Conservation (phyloP, 192 early-diverging fungal species). For the Linnemannia hyalina region DNA sequence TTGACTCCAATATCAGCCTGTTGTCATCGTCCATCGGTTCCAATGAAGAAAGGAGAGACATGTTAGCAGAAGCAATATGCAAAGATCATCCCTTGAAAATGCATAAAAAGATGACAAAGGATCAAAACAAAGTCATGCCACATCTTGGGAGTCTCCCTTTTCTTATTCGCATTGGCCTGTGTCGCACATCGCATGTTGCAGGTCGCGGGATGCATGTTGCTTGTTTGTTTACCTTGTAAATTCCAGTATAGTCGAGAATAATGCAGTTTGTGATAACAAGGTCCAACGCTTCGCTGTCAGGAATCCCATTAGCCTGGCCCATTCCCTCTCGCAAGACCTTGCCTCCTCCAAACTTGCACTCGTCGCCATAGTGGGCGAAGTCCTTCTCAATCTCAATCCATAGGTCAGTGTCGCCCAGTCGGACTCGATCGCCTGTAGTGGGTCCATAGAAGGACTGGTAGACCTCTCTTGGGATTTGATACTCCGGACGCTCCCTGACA, state of each 20-base stretch:
- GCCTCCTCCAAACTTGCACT: conserved; percentile 96
- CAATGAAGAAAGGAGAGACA: background rate
- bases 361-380: conserved; percentile 93
- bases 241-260: conserved; percentile 93
- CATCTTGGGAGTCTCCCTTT: no score
- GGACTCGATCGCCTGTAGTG: conserved; percentile 90
- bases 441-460: conserved; percentile 96
- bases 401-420: conserved; percentile 88
- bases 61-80: no score
- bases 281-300: conserved; percentile 83
- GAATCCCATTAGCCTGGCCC: conserved; percentile 84
- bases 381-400: conserved; percentile 92
- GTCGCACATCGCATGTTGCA: background rate
- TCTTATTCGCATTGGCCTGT: background rate
- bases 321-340: conserved; percentile 96
- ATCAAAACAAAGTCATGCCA: no score
- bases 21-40: background rate
- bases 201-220: background rate
- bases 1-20: conserved; percentile 96
- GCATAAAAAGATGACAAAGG: background rate
- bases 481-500: conserved; percentile 64
- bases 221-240: conserved; percentile 81
- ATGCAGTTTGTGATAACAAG: conserved; percentile 96
- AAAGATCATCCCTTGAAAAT: background rate
- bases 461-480: conserved; percentile 79